Base-by-base conservation (phyloP, 306 rosid species). In the Cotoneaster glaucophyllus region DNA sequence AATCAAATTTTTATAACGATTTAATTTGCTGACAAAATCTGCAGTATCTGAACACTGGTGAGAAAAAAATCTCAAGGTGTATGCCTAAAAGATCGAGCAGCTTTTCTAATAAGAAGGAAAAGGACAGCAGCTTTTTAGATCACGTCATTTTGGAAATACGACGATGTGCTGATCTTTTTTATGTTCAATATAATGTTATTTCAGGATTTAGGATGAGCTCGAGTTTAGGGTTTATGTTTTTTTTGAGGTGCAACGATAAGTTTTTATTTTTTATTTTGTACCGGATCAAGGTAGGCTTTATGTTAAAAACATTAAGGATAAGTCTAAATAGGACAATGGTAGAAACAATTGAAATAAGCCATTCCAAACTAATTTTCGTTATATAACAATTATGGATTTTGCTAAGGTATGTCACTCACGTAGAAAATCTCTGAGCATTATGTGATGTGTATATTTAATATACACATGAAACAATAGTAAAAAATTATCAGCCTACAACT, bases 21-120 rank as follows among this genome's bases (percentile, higher is more conserved):
- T 64, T 48, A 48, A 48, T 48, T 37, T 34, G 48, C 69, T 8
- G 69, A 63, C 65, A 29, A 63, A 68, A 77, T 69, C 75, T 57
- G 41, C 69, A 32, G 70, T 43, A 56, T 59, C 70, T 57, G 21
- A 76, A 17, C 44, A 48, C 3, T 72, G 53, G 34, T 43, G 34
- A 69, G 32, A 43, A 45, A 15, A 37, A 48, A 5, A 68, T 45
- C 72, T 26, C 12, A 24, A 69, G 32, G 12, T 69, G 14, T 3
- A 2, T 44, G 32, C 6, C 73, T 25, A 44, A 50, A 26, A 57
- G 63, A 57, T 57, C 28, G 12, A 57, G 63, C 63, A 57, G 63
- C 6, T 57, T 57, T 11, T 57, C 63, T 22, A 22, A 4, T 10
- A 4, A 22, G 63, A 57, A 22, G 26, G 15, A 57, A 57, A 57